phyloP scores from a whole-genome alignment of 108 stramenopile species.

The Cyclotella sp. region DNA sequence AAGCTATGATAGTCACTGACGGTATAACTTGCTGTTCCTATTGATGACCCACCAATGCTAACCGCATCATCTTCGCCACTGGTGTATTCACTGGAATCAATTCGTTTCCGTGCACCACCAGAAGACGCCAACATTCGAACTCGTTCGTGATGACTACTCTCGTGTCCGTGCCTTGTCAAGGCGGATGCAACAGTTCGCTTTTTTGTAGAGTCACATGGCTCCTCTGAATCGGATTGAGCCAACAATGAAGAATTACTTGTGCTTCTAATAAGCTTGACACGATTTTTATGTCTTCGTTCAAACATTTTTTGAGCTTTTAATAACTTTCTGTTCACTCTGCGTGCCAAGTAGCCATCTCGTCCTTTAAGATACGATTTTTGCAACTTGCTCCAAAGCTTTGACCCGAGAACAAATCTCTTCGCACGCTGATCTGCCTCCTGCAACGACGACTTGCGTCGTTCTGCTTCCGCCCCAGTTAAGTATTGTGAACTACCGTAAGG shows the following conservation, averaged over 20 bases:
- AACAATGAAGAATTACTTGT: conserved; percentile 42
- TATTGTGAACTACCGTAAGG: conserved; percentile 61
- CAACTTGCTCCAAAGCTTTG: conserved; percentile 46
- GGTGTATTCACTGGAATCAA: neutral
- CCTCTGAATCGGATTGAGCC: conserved; percentile 16
- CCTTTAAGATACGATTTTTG: conserved; percentile 36
- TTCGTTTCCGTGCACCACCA: conserved; percentile 1
- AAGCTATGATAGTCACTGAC: conserved; percentile 18
- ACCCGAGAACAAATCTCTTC: conserved; percentile 51
- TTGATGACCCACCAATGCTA: conserved; percentile 31
- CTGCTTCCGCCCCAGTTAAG: conserved; percentile 35
- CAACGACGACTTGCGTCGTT: conserved; percentile 42
- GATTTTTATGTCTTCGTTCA: conserved; percentile 50
- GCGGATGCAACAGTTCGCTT: conserved; percentile 35
- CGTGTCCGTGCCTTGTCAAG: conserved; percentile 33
- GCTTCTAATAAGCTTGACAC: conserved; percentile 38
- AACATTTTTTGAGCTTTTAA: conserved; percentile 60
- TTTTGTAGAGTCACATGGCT: conserved; percentile 9
- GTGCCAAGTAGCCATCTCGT: conserved; percentile 36
- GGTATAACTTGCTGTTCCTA: conserved; percentile 3
- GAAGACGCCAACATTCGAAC: conserved; percentile 45
- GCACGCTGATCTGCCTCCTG: conserved; percentile 61
- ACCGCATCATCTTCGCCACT: conserved; percentile 19
- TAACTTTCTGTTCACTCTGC: conserved; percentile 54
- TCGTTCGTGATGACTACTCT: conserved; percentile 52